Evolutionary conservation across 2,329 filamentous ascomycete genomes (phyloP), one percentile per base, ranked within the genome.

Genomic region (Colletotrichum trifolii): DNA sequence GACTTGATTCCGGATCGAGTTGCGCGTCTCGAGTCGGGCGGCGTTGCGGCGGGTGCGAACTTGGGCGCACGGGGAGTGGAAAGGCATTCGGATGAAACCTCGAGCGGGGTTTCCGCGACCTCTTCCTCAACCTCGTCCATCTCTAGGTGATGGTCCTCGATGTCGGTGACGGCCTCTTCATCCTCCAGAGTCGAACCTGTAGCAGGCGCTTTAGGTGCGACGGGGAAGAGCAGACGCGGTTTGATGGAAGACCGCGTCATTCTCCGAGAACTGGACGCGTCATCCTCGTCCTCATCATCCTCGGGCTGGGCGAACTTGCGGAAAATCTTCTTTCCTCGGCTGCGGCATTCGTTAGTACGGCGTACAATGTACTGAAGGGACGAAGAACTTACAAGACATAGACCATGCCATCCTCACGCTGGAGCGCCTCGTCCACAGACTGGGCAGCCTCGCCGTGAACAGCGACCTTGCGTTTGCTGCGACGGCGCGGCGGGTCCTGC

Each of bases 311-410:
- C 76, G 70, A 90, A 93, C 73, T 89, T 91, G 76, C 89, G 88
- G 79, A 93, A 93, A 61, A 92, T 82, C 74, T 88, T 92, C 82
- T 91, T 93, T 74, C 92, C 92, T 71, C 92, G 92, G 82, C 91
- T 94, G 67, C 15, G 13, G 17, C 13, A 12, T 52, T 53, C 13
- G 54, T 60, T 54, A 64, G 65, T 56, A 13, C 69, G 67, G 70
- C 67, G 36, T 45, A 13, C 6, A 60, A 12, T 13, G 17, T 6
- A 7, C 33, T n/a, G n/a, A 33, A 3, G 11, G 17, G 34, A 48
- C 4, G 25, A 25, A 25, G 25, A 69, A 89, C 91, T 85, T 84
- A 94, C 91, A 95, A 95, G 11, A 89, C 85, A 71, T 89, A 93
- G 67, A 94, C 81, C 73, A 93, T 84, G 65, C 92, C 92, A 75